Conservation (phyloP, 495 filamentous ascomycete genomes). For the Rhypophila decipiens region DNA sequence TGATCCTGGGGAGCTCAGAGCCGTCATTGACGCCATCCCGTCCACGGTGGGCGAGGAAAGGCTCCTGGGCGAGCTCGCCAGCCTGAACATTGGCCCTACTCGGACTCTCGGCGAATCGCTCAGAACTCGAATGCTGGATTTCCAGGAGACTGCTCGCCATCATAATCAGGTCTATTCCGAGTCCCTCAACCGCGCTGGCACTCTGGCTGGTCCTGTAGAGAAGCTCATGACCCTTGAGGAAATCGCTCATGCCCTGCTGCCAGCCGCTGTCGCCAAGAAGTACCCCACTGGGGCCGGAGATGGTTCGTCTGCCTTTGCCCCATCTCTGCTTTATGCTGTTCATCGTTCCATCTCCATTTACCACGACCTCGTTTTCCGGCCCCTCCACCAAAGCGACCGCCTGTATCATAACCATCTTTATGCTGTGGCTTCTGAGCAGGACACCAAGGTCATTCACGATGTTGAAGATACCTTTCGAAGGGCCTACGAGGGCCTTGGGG, state of each 20-base stretch:
- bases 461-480: slow-evolving; percentile 28
- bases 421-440: slow-evolving; percentile 24
- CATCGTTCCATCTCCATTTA: slow-evolving; percentile 55
- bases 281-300: slow-evolving; percentile 34
- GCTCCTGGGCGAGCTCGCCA: slow-evolving; percentile 41
- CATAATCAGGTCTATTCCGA: slow-evolving; percentile 47
- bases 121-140: slow-evolving; percentile 45
- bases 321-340: slow-evolving; percentile 58
- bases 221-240: slow-evolving; percentile 56
- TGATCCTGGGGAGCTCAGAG: slow-evolving; percentile 45
- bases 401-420: slow-evolving; percentile 33
- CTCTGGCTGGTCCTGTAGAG: slow-evolving; percentile 39
- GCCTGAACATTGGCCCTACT: slow-evolving; percentile 44
- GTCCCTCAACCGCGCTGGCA: slow-evolving; percentile 44
- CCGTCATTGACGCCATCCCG: slow-evolving; percentile 58
- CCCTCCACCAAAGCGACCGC: slow-evolving; percentile 24
- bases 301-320: slow-evolving; percentile 35
- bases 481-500: slow-evolving; percentile 17
- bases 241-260: slow-evolving; percentile 49
- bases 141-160: slow-evolving; percentile 42
- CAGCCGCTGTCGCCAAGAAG: too few species aligned
- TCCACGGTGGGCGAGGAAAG: slow-evolving; percentile 15
- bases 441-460: slow-evolving; percentile 18
- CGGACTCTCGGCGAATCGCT: slow-evolving; percentile 44
- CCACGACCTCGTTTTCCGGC: slow-evolving; percentile 45